Conservation (phyloP, 139 green algal species). For the Tetradesmus obliquus region DNA sequence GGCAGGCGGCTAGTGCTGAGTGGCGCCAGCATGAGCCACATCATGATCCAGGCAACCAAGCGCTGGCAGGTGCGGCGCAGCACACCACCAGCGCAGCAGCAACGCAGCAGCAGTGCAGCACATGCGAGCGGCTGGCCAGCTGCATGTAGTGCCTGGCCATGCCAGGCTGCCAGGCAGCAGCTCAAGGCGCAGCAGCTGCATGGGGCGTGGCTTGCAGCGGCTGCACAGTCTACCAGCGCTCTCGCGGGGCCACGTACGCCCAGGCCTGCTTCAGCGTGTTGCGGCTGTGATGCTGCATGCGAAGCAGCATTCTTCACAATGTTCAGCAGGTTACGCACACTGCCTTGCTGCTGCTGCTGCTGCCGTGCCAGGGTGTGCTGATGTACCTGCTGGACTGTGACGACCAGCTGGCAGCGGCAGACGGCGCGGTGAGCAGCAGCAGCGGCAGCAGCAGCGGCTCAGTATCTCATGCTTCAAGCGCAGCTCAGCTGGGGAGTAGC, state of each 20-base stretch:
- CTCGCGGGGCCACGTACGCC: no score
- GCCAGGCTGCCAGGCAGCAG: not conserved
- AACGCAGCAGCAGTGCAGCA: not conserved
- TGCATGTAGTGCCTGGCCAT: not conserved
- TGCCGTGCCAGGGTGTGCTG: conserved; percentile 62
- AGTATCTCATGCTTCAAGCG: not conserved
- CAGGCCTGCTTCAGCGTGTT: not conserved
- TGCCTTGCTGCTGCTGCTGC: not conserved
- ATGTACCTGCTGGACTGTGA: conserved; percentile 64
- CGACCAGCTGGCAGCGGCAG: not conserved
- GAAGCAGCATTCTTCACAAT: no score
- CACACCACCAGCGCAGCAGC: not conserved
- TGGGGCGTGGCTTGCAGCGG: not conserved
- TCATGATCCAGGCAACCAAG: conserved; percentile 12
- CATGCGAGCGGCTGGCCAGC: not conserved
- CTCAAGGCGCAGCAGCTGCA: not conserved
- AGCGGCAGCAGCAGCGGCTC: not conserved
- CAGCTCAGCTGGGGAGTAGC: no score
- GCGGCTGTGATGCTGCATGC: not conserved
- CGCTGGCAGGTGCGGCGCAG: conserved; percentile 29
- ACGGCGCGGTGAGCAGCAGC: not conserved
- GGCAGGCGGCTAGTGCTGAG: conserved; percentile 1
- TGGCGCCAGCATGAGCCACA: not conserved
- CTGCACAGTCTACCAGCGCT: not conserved
- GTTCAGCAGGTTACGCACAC: not conserved